Conservation (phyloP, 2,329 filamentous ascomycete genomes). For the Hymenoscyphus scutula region DNA sequence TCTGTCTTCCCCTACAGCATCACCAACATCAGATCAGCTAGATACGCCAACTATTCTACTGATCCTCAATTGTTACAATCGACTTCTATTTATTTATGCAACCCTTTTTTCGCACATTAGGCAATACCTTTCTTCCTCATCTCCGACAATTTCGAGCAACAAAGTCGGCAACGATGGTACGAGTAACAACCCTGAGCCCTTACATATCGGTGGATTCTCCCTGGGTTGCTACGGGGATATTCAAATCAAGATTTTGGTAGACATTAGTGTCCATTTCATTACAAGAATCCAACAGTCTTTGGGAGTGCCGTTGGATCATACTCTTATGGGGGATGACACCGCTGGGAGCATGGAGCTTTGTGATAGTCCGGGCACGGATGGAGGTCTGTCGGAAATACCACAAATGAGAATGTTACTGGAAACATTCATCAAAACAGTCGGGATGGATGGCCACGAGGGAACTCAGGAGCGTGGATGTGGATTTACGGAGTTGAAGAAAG, state of each 20-base stretch:
- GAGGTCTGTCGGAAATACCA: neutral
- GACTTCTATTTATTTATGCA: neutral
- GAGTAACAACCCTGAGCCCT: neutral
- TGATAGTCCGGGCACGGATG: neutral
- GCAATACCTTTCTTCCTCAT: slow-evolving; percentile 1
- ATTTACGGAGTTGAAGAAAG: neutral
- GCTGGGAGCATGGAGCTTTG: neutral
- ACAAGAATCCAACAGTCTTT: slow-evolving; percentile 2
- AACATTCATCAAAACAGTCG: neutral
- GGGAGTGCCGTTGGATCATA: neutral
- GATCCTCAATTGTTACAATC: neutral
- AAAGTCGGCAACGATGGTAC: neutral
- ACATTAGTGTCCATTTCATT: slow-evolving; percentile 8
- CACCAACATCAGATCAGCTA: neutral
- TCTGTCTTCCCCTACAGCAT: neutral
- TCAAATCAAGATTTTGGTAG: slow-evolving; percentile 6
- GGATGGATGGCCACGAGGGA: neutral
- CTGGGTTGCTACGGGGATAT: slow-evolving; percentile 1
- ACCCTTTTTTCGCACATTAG: slow-evolving; percentile 3
- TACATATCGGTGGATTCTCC: slow-evolving; percentile 5
- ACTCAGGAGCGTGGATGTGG: neutral
- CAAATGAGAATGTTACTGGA: slow-evolving; percentile 5
- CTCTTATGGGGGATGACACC: neutral
- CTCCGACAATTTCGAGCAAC: neutral
- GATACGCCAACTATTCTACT: slow-evolving; percentile 5